A percentile compares a stretch with the other conserved stretches of the same genome.
Conservation (phyloP, 2,329 filamentous ascomycete genomes). For the Boeremia lycopersici region DNA sequence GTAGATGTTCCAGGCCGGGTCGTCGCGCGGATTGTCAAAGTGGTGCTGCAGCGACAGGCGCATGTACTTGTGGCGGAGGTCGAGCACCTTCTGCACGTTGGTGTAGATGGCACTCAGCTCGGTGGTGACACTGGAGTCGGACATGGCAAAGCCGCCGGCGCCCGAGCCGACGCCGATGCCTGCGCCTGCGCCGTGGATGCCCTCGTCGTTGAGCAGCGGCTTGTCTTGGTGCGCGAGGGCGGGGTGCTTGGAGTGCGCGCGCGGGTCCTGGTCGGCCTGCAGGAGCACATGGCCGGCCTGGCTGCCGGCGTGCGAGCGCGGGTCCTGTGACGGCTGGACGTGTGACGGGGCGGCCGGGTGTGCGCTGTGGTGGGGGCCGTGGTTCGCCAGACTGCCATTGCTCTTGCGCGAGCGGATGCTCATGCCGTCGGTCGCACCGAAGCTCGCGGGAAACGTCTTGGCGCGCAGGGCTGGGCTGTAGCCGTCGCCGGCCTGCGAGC, state of each 20-base stretch:
- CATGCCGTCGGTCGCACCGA: constrained; percentile 43
- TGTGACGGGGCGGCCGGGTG: constrained; percentile 38
- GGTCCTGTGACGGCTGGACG: constrained; percentile 37
- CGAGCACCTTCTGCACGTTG: constrained; percentile 88
- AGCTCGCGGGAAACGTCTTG: constrained; percentile 52
- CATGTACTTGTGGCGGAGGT: constrained; percentile 88
- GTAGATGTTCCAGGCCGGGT: constrained; percentile 83
- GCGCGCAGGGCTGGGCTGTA: constrained; percentile 52
- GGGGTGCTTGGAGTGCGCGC: constrained; percentile 58
- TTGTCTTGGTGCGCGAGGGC: constrained; percentile 62
- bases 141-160: constrained; percentile 68
- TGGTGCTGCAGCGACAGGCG: constrained; percentile 80
- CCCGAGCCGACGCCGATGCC: constrained; percentile 67
- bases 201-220: constrained; percentile 60
- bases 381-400: constrained; percentile 38
- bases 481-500: constrained; percentile 47
- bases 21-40: constrained; percentile 86
- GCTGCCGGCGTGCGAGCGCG: constrained; percentile 26
- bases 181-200: constrained; percentile 63
- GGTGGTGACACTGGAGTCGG: constrained; percentile 78
- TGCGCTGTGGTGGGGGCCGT: constrained; percentile 33
- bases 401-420: constrained; percentile 53
- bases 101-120: constrained; percentile 87
- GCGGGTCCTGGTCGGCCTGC: constrained; percentile 56
- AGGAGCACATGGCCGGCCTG: constrained; percentile 41